These are phyloP conservation scores for Clavispora phyllophila DNA, from an alignment of 805 yeast genomes.

Conservation along the genomic window DNA sequence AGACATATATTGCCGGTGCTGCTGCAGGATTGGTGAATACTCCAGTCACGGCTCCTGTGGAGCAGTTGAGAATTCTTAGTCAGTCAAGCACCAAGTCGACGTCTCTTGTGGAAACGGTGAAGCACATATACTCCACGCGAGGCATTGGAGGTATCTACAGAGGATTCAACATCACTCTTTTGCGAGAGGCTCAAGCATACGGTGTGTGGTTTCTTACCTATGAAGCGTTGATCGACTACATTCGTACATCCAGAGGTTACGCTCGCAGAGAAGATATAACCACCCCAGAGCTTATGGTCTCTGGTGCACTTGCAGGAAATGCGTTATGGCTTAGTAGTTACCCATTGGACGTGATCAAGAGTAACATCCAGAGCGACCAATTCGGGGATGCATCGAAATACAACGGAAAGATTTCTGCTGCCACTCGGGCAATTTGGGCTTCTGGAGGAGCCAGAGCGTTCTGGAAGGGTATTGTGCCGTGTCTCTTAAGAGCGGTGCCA, in stretches of 20 bases:
- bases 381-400: slow-evolving; percentile 43
- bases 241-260: slow-evolving; percentile 28
- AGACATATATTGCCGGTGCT: slow-evolving; percentile 60
- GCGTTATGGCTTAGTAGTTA: slow-evolving; percentile 57
- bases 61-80: slow-evolving; percentile 57
- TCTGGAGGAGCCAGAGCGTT: slow-evolving; percentile 47
- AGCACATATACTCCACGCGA: slow-evolving; percentile 32
- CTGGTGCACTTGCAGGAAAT: slow-evolving; percentile 67
- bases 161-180: slow-evolving; percentile 49
- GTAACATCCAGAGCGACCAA: slow-evolving; percentile 48
- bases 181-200: slow-evolving; percentile 66
- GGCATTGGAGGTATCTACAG: slow-evolving; percentile 54
- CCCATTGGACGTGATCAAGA: slow-evolving; percentile 49
- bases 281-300: slow-evolving; percentile 49
- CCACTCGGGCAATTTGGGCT: slow-evolving; percentile 34
- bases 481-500: slow-evolving; percentile 56
- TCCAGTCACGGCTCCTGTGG: slow-evolving; percentile 60
- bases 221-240: slow-evolving; percentile 47
- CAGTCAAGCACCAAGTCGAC: slow-evolving; percentile 42
- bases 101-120: slow-evolving; percentile 32
- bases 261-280: slow-evolving; percentile 44
- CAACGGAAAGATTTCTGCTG: slow-evolving; percentile 32
- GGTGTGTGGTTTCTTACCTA: slow-evolving; percentile 71
- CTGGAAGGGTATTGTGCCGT: slow-evolving; percentile 61
- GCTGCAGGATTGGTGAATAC: slow-evolving; percentile 63